Evolutionary conservation across 1,284 basidiomycete species (phyloP).

Genomic region (Sporisorium scitamineum): DNA sequence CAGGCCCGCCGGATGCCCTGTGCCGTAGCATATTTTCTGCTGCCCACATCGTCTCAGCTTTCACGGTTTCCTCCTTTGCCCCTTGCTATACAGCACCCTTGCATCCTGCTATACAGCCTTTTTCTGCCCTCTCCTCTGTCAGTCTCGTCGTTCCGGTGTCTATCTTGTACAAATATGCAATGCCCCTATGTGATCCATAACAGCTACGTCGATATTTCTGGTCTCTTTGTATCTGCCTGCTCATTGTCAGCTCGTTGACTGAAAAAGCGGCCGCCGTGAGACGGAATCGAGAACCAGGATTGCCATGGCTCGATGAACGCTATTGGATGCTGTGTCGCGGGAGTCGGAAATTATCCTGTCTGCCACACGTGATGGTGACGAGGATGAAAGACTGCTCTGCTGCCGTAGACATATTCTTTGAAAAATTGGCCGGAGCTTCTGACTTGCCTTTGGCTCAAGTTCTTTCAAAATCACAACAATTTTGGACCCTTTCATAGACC

Average conservation of each 20-base stretch:
- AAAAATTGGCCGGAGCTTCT: slow-evolving; percentile 23
- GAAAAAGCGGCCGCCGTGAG: not conserved
- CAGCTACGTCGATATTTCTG: not conserved
- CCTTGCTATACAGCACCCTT: not conserved
- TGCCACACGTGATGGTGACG: slow-evolving; percentile 25
- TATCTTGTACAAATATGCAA: slow-evolving; percentile 44
- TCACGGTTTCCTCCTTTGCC: not conserved
- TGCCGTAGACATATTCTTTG: slow-evolving; percentile 12
- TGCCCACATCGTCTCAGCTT: not conserved
- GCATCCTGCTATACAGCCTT: not conserved
- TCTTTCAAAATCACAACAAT: slow-evolving; percentile 18
- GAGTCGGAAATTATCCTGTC: slow-evolving; percentile 21
- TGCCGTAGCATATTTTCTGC: not conserved
- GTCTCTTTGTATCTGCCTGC: not conserved
- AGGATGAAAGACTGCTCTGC: slow-evolving; percentile 11
- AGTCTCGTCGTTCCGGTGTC: slow-evolving; percentile 2
- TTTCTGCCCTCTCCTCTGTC: not conserved
- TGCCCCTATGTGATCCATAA: slow-evolving; percentile 4
- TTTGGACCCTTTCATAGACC: slow-evolving; percentile 16
- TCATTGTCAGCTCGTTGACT: not conserved
- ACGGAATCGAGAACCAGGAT: too few relatives aligned
- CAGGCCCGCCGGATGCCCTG: not conserved
- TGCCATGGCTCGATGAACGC: not conserved
- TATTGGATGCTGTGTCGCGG: not conserved
- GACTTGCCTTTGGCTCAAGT: slow-evolving; percentile 3